These are phyloP conservation scores for Penicillium turbatum DNA, from an alignment of 495 filamentous ascomycete species.

Conservation along the genomic window DNA sequence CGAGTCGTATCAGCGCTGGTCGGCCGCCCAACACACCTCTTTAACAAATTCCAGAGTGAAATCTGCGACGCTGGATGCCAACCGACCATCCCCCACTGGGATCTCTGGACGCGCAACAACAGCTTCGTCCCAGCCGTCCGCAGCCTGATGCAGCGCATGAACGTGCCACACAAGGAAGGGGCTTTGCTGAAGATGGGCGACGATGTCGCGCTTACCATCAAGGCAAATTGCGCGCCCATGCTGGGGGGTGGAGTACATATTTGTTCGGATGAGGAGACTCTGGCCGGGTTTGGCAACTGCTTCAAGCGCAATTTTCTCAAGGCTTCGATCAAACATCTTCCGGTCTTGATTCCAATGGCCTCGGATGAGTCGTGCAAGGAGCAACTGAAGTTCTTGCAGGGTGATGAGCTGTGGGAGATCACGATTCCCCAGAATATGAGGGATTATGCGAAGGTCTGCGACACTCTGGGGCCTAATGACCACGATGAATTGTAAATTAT, in stretches of 20 bases:
- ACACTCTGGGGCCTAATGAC: conserved; percentile 19
- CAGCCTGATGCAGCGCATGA: conserved; percentile 33
- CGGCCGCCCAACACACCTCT: conserved; percentile 33
- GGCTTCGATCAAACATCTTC: conserved; percentile 32
- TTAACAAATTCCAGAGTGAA: conserved; percentile 39
- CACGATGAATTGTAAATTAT: conserved; percentile 25
- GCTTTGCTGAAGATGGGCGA: conserved; percentile 38
- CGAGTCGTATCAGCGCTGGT: conserved; percentile 38
- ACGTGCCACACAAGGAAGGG: conserved; percentile 33
- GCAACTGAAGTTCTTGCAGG: conserved; percentile 33
- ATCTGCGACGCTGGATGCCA: conserved; percentile 42
- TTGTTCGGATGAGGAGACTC: conserved; percentile 33
- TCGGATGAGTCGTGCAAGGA: conserved; percentile 38
- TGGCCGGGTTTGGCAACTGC: conserved; percentile 42
- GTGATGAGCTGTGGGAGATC: conserved; percentile 37
- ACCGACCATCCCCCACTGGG: conserved; percentile 43
- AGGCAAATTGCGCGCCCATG: conserved; percentile 32
- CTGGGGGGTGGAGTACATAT: conserved; percentile 36
- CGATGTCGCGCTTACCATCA: conserved; percentile 40
- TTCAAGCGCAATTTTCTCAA: conserved; percentile 41
- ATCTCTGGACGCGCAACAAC: conserved; percentile 45
- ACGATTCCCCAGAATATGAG: conserved; percentile 43
- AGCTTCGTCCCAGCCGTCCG: conserved; percentile 41
- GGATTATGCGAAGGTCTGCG: conserved; percentile 40
- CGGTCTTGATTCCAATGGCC: conserved; percentile 35